Base-by-base conservation (phyloP, 139 green algal genomes). In the Picochlorum sp. region DNA sequence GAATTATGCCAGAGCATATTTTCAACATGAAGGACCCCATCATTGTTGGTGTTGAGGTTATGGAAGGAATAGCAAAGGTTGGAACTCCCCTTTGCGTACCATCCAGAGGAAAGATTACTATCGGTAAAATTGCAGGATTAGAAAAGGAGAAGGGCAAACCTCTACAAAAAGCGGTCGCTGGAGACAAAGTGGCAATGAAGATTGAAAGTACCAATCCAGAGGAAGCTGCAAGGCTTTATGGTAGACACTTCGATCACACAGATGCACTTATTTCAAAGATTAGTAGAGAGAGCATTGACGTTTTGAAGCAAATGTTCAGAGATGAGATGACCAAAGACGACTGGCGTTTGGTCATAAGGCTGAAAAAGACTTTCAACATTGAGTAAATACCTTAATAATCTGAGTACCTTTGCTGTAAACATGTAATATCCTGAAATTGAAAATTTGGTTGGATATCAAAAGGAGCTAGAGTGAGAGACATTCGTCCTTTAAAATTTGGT, bases 11-110 rank as follows among this genome's bases (percentile, higher is more conserved):
- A 37, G 86, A 80, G 7, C 96, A 84, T 72, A 79, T 99, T 36
- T 99, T 97, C 82, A 98, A 96, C 74, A 88, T 89, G 57, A 94
- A 93, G 65, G 91, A 98, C 69, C 93, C 93, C 61, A 97, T 99
- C 65, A 79, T 99, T 54, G 53, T 96, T 36, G 93, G 93, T 6
- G 84, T 94, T 26, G 93, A 98, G 36, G 67, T 94, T 9, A 61
- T 80, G 30, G 81, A 86, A 30, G 86, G 85, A 35, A 85, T 90
- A 35, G 75, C 77, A 29, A 81, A 79, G 54, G 62, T 93, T 2
- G 84, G 84, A 43, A 90, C 84, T 14, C 84, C 84, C 8, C 60
- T 91, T 18, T 89, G 78, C 41, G 70, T 91, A 33, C 83, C 83
- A 9, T 55, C 50, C 5, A 49, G 54, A 55, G 79, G 63, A 3